phyloP scores from a whole-genome alignment of 495 filamentous ascomycete genomes.

The Lasiosphaeria hispida region DNA sequence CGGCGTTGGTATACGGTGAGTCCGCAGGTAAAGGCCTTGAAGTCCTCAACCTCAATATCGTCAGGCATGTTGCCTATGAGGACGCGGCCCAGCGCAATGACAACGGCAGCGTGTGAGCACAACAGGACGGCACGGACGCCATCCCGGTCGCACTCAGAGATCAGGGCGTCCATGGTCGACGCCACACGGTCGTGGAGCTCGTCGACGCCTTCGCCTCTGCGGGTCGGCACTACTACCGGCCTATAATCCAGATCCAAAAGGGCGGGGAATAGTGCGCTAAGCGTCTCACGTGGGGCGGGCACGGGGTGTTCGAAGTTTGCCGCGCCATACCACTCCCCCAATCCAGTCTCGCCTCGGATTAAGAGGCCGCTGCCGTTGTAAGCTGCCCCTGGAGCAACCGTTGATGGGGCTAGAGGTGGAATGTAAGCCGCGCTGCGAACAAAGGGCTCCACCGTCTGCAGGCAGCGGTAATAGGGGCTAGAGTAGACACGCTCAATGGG shows the following conservation, averaged over 20 bases:
- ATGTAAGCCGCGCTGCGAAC: slow-evolving; percentile 51
- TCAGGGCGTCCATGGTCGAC: slow-evolving; percentile 64
- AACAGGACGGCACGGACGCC: slow-evolving; percentile 67
- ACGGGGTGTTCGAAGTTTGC: slow-evolving; percentile 80
- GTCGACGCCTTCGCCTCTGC: slow-evolving; percentile 70
- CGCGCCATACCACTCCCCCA: slow-evolving; percentile 89
- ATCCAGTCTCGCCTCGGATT: slow-evolving; percentile 69
- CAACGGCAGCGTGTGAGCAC: slow-evolving; percentile 84
- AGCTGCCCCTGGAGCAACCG: neutral
- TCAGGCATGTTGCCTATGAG: slow-evolving; percentile 75
- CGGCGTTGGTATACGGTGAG: slow-evolving; percentile 55
- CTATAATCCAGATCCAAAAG: slow-evolving; percentile 52
- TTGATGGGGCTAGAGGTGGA: slow-evolving; percentile 13
- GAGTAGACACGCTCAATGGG: slow-evolving; percentile 75
- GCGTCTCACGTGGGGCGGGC: slow-evolving; percentile 57
- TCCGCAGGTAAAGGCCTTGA: slow-evolving; percentile 80
- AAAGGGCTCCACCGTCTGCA: slow-evolving; percentile 79
- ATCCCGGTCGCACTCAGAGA: slow-evolving; percentile 65
- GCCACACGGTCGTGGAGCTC: slow-evolving; percentile 80
- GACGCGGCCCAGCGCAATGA: slow-evolving; percentile 80
- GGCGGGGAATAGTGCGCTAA: slow-evolving; percentile 64
- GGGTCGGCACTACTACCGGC: slow-evolving; percentile 61
- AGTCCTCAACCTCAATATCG: slow-evolving; percentile 69
- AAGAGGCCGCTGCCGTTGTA: neutral
- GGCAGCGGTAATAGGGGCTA: slow-evolving; percentile 86